These are phyloP conservation scores for Boletus holoroseus DNA, from an alignment of 1,284 basidiomycete species.

Conservation along the genomic window DNA sequence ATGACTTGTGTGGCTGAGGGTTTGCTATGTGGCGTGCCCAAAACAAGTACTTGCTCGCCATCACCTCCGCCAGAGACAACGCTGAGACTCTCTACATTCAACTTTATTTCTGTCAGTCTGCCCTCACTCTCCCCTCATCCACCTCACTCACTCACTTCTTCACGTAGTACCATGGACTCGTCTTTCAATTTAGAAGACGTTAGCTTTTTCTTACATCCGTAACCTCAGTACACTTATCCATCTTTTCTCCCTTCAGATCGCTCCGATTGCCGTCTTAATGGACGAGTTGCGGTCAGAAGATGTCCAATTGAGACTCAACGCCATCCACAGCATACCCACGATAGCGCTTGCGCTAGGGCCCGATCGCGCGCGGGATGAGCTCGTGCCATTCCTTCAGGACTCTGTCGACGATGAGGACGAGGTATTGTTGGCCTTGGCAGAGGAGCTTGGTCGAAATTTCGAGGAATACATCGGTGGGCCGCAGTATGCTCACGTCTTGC, in stretches of 20 bases:
- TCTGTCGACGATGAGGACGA: conserved; percentile 99
- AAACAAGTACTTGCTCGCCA: conserved; percentile 10
- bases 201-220: conserved; percentile 23
- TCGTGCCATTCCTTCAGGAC: conserved; percentile 96
- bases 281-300: conserved; percentile 96
- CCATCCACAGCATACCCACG: conserved; percentile 96
- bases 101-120: not conserved
- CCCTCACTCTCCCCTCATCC: not conserved
- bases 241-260: conserved; percentile 48
- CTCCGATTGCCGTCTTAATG: conserved; percentile 85
- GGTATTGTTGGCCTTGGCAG: conserved; percentile 92
- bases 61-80: not conserved
- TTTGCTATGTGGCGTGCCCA: conserved; percentile 19
- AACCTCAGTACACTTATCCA: conserved; percentile 16
- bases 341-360: conserved; percentile 97
- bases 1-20: conserved; percentile 16
- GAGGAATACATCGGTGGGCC: conserved; percentile 94
- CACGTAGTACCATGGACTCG: conserved; percentile 50
- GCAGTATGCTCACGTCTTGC: conserved; percentile 81
- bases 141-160: not conserved
- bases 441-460: conserved; percentile 89
- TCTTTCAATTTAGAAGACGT: conserved; percentile 57
- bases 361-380: conserved; percentile 91
- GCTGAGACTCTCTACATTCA: not conserved
- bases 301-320: conserved; percentile 90